phyloP scores from a whole-genome alignment of 192 early-diverging fungal genomes.

The Backusella sp. region DNA sequence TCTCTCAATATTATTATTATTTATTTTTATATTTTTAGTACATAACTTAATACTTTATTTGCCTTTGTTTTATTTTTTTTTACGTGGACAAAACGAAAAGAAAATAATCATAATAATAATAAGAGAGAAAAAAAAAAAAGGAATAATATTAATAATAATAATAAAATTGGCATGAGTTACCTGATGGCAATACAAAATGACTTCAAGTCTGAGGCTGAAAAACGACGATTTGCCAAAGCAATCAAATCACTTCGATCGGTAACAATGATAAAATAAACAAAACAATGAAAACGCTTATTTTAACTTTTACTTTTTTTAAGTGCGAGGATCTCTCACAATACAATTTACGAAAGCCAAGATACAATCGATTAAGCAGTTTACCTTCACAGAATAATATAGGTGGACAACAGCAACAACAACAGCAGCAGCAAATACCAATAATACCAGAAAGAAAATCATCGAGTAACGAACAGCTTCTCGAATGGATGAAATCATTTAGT shows the following conservation, averaged over 20 bases:
- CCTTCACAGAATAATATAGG: background rate
- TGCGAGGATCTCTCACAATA: background rate
- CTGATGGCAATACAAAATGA: background rate
- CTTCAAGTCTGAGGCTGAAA: slow-evolving; percentile 5
- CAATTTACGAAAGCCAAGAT: slow-evolving; percentile 1
- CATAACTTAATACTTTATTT: background rate
- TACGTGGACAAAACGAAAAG: background rate
- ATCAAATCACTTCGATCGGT: slow-evolving; percentile 4
- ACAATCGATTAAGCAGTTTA: background rate
- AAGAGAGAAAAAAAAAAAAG: background rate
- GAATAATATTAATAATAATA: background rate
- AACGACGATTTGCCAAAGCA: background rate
- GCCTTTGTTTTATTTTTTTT: background rate
- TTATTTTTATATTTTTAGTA: background rate
- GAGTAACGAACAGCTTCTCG: slow-evolving; percentile 3
- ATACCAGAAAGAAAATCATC: slow-evolving; percentile 21
- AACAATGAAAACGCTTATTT: background rate
- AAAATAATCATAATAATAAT: background rate
- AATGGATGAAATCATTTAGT: slow-evolving; percentile 8
- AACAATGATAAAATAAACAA: background rate
- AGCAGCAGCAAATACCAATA: background rate
- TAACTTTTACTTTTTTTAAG: background rate
- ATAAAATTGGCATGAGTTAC: background rate
- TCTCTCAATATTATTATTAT: too few species aligned
- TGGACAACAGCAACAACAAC: background rate